Percentiles rank a stretch among this genome's conserved stretches.
Evolutionary conservation across 2,329 filamentous ascomycete genomes (phyloP).

Genomic region (Annulohypoxylon truncatum): DNA sequence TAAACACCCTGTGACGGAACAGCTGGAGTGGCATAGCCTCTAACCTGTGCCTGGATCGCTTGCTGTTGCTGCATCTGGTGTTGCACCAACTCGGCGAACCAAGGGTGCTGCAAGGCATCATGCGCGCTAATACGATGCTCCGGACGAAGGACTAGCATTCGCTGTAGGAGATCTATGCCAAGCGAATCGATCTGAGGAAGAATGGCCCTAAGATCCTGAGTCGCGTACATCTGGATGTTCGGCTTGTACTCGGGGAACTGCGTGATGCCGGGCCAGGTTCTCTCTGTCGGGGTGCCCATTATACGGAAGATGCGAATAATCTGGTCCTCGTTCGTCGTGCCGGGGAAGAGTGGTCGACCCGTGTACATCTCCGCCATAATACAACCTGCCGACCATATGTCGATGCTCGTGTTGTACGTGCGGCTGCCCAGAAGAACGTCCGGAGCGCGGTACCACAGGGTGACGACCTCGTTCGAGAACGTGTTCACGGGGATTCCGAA

Average conservation of each 20-base stretch:
- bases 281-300: constrained; percentile 97
- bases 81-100: constrained; percentile 82
- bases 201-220: constrained; percentile 87
- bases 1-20: constrained; percentile 48
- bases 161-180: constrained; percentile 86
- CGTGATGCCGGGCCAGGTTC: constrained; percentile 94
- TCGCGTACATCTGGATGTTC: constrained; percentile 93
- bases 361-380: constrained; percentile 99
- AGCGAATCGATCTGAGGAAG: constrained; percentile 89
- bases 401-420: constrained; percentile 99
- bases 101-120: constrained; percentile 88
- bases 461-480: constrained; percentile 98
- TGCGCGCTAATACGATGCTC: constrained; percentile 90
- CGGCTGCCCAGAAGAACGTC: constrained; percentile 93
- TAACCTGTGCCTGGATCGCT: constrained; percentile 57
- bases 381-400: constrained; percentile 98
- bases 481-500: constrained; percentile 99
- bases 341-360: constrained; percentile 92
- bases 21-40: constrained; percentile 45
- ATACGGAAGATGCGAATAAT: constrained; percentile 96
- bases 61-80: constrained; percentile 59
- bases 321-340: constrained; percentile 98
- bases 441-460: constrained; percentile 95
- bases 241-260: constrained; percentile 98
- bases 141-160: constrained; percentile 92